Conservation (phyloP, 768 basidiomycete species). For the Dentipellis fragilis region DNA sequence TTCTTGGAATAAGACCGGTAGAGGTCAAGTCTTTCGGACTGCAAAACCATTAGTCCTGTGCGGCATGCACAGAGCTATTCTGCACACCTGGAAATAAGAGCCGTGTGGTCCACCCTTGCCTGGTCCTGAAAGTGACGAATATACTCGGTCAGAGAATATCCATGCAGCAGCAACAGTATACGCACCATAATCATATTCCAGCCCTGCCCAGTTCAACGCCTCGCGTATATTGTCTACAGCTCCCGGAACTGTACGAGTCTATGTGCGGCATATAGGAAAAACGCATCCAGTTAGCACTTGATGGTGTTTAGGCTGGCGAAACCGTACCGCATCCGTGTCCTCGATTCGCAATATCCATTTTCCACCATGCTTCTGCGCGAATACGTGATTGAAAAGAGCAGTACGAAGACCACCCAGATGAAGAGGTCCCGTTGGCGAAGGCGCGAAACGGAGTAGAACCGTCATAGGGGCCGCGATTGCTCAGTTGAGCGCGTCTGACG, state of each 20-base stretch:
- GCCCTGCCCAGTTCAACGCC: constrained; percentile 82
- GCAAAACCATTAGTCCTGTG: constrained; percentile 1
- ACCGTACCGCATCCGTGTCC: constrained; percentile 86
- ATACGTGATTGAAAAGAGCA: constrained; percentile 86
- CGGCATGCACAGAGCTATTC: not conserved
- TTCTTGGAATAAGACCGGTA: constrained; percentile 67
- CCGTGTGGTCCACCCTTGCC: constrained; percentile 63
- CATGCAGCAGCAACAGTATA: not conserved
- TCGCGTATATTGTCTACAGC: constrained; percentile 73
- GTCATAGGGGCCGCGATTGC: not conserved
- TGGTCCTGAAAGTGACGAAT: constrained; percentile 44
- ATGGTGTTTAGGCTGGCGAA: not conserved
- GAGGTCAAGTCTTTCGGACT: constrained; percentile 86
- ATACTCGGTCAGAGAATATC: not conserved
- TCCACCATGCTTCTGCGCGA: constrained; percentile 72
- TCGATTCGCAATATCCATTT: constrained; percentile 91
- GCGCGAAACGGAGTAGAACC: constrained; percentile 78
- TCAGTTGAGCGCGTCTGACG: not conserved
- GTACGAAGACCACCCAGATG: constrained; percentile 94
- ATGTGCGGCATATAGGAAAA: not conserved
- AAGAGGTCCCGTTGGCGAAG: constrained; percentile 89
- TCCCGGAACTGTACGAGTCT: constrained; percentile 77
- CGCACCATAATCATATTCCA: constrained; percentile 86
- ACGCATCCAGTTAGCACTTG: not conserved
- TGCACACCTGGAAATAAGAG: constrained; percentile 77